Evolutionary conservation across 306 rosid genomes (phyloP).

Genomic region (Cotoneaster glaucophyllus): DNA sequence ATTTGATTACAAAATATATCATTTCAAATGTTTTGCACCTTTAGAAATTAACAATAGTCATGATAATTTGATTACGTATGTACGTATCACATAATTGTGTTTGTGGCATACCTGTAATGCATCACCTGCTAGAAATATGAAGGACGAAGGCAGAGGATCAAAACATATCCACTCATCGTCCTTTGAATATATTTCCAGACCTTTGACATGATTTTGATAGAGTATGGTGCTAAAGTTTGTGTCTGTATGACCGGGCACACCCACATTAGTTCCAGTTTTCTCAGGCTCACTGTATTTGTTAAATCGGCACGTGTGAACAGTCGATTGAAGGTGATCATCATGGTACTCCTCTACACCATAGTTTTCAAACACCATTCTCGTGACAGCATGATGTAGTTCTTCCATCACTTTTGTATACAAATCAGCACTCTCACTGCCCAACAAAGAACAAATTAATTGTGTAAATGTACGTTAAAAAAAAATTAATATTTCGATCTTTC

Average conservation of each 20-base stretch:
- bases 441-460: background rate
- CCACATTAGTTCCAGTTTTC: background rate
- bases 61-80: background rate
- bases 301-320: background rate
- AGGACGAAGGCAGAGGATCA: background rate
- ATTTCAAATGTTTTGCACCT: too few species aligned
- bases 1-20: background rate
- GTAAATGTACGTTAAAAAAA: background rate
- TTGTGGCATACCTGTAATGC: background rate
- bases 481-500: too few species aligned
- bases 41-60: background rate
- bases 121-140: background rate
- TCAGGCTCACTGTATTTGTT: background rate
- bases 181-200: background rate
- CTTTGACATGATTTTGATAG: conserved; percentile 6
- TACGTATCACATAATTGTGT: background rate
- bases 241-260: background rate
- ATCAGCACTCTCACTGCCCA: background rate
- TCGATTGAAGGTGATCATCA: background rate
- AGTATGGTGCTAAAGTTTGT: background rate
- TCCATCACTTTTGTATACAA: background rate
- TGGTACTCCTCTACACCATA: background rate
- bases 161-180: background rate
- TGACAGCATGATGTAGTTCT: background rate
- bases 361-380: conserved; percentile 4